Percentiles rank a stretch among this genome's conserved stretches.
Conservation (phyloP, 2,329 filamentous ascomycete species). For the Chalaropsis ovoidea region DNA sequence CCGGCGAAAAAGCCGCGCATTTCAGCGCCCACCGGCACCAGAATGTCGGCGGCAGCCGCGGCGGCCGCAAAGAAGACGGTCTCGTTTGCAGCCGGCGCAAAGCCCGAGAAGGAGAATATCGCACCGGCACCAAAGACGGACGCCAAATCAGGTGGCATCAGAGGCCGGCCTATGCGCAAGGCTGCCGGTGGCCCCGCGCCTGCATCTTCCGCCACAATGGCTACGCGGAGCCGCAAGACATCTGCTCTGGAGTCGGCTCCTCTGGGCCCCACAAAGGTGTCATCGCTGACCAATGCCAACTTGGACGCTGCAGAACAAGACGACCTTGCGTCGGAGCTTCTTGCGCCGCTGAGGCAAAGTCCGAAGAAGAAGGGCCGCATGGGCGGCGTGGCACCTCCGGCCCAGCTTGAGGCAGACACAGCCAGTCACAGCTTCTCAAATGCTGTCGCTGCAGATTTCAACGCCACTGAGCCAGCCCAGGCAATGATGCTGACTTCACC, state of each 20-base stretch:
- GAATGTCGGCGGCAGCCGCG: conserved; percentile 28
- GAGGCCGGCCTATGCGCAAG: conserved; percentile 40
- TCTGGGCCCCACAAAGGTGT: conserved; percentile 55
- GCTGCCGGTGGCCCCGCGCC: conserved; percentile 29
- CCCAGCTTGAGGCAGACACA: neutral
- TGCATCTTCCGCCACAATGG: conserved; percentile 24
- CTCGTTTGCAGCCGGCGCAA: conserved; percentile 43
- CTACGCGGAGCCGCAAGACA: conserved; percentile 12
- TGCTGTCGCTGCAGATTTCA: neutral
- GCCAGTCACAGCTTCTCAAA: neutral
- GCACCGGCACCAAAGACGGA: conserved; percentile 33
- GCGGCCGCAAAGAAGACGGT: conserved; percentile 49
- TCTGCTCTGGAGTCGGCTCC: conserved; percentile 34
- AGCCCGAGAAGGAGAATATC: conserved; percentile 55
- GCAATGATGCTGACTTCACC: conserved; percentile 42
- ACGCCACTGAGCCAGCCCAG: neutral
- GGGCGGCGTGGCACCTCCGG: neutral
- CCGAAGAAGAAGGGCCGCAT: conserved; percentile 38
- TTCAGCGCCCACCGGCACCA: conserved; percentile 28
- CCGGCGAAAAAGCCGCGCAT: conserved; percentile 38
- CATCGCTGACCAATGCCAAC: conserved; percentile 39
- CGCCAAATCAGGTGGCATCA: conserved; percentile 35
- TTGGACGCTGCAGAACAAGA: conserved; percentile 33
- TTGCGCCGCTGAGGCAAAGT: conserved; percentile 44
- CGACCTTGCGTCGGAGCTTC: conserved; percentile 46